Evolutionary conservation across 1,139 yeast species (phyloP).

Genomic region (Pichia sp.): DNA sequence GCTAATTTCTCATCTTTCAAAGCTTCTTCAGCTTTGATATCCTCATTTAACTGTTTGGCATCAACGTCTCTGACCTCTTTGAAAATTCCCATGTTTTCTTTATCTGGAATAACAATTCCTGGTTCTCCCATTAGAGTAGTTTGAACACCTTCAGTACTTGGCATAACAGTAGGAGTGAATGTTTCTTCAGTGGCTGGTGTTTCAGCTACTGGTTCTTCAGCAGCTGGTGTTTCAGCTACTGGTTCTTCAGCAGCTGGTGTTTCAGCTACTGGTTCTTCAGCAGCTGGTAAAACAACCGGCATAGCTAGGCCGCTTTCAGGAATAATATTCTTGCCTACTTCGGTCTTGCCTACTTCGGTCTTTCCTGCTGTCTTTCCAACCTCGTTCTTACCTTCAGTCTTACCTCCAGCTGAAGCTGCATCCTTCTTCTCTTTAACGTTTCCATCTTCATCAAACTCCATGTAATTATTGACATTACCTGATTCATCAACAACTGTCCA

Average conservation of each 20-base stretch:
- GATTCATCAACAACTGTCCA: slow-evolving; percentile 37
- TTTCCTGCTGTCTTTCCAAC: slow-evolving; percentile 9
- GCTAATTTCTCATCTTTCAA: slow-evolving; percentile 2
- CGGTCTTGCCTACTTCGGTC: slow-evolving; percentile 9
- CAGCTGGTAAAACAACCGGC: not conserved
- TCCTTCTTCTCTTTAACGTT: slow-evolving; percentile 14
- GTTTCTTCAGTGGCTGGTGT: slow-evolving; percentile 19
- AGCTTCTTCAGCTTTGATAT: slow-evolving; percentile 6
- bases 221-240: slow-evolving; percentile 16
- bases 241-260: too few species aligned
- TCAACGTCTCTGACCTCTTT: slow-evolving; percentile 38
- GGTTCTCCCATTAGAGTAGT: slow-evolving; percentile 48
- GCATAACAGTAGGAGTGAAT: slow-evolving; percentile 45
- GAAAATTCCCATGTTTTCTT: slow-evolving; percentile 40
- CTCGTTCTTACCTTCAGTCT: slow-evolving; percentile 13
- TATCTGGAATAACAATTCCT: slow-evolving; percentile 43
- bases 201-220: too few species aligned
- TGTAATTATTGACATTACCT: slow-evolving; percentile 57
- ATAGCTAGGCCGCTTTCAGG: slow-evolving; percentile 42
- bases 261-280: not conserved
- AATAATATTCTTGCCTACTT: slow-evolving; percentile 29
- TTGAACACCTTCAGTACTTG: slow-evolving; percentile 38
- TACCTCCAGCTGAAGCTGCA: slow-evolving; percentile 15
- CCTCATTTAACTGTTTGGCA: slow-evolving; percentile 39
- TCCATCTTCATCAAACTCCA: slow-evolving; percentile 31